phyloP scores from a whole-genome alignment of 257 asterid genomes.

The Gentiana dahurica region DNA sequence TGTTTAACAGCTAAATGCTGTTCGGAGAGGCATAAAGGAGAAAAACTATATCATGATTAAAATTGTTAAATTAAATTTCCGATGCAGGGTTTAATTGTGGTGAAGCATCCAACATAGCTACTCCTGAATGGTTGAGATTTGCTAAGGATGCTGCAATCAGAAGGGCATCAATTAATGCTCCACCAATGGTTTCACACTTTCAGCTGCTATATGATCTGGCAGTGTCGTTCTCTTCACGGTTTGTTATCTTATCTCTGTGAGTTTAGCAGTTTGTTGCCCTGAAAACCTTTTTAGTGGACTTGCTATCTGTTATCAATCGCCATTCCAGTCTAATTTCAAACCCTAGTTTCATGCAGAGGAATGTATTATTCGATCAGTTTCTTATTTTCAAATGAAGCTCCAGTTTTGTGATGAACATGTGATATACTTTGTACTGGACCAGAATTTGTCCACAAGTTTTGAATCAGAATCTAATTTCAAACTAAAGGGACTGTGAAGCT shows the following conservation, averaged over 20 bases:
- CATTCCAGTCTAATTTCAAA: too few species aligned
- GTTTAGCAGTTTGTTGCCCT: background rate
- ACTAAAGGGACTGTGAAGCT: too few species aligned
- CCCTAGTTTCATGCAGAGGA: background rate
- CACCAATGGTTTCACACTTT: slow-evolving; percentile 99
- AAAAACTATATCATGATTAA: background rate
- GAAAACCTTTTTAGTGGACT: background rate
- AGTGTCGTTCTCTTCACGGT: slow-evolving; percentile 86
- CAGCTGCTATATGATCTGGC: slow-evolving; percentile 92
- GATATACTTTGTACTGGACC: too few species aligned
- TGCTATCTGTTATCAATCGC: too few species aligned
- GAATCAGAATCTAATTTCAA: too few species aligned
- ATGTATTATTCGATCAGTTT: too few species aligned
- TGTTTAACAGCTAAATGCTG: slow-evolving; percentile 7
- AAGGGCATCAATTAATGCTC: slow-evolving; percentile 90
- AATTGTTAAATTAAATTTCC: slow-evolving; percentile 1
- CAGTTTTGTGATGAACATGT: too few species aligned
- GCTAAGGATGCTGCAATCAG: slow-evolving; percentile 98
- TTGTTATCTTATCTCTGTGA: slow-evolving; percentile 12
- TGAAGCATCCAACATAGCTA: slow-evolving; percentile 97
- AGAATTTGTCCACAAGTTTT: too few species aligned
- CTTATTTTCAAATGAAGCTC: too few species aligned
- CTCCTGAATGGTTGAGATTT: slow-evolving; percentile 96
- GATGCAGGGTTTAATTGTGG: slow-evolving; percentile 84
- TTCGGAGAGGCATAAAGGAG: slow-evolving; percentile 3